These are phyloP conservation scores for Tubosaeta brunneosetosa DNA, from an alignment of 768 basidiomycete genomes.

Conservation along the genomic window DNA sequence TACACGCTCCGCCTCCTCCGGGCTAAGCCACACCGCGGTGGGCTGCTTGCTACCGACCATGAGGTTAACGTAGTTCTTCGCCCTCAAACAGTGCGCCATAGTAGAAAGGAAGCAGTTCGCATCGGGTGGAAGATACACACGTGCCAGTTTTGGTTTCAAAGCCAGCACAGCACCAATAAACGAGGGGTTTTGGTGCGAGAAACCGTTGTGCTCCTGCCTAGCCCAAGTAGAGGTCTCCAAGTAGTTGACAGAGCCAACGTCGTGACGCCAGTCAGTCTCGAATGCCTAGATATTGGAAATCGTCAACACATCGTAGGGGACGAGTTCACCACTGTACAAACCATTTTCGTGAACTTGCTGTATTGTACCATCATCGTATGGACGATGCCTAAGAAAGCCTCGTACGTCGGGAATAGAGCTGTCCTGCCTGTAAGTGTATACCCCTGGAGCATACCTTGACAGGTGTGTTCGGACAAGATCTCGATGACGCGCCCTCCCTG, in stretches of 20 bases:
- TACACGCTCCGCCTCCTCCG: slow-evolving; percentile 70
- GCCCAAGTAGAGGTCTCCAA: slow-evolving; percentile 87
- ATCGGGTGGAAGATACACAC: slow-evolving; percentile 87
- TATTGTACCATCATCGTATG: slow-evolving; percentile 91
- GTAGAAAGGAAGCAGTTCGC: slow-evolving; percentile 84
- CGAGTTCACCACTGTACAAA: slow-evolving; percentile 19
- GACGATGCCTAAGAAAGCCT: slow-evolving; percentile 86
- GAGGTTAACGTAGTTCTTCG: slow-evolving; percentile 82
- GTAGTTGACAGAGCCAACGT: slow-evolving; percentile 73
- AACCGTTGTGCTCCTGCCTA: slow-evolving; percentile 85
- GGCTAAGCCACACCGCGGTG: slow-evolving; percentile 70
- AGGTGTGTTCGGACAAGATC: slow-evolving; percentile 85
- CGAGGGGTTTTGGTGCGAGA: slow-evolving; percentile 82
- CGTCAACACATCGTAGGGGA: background rate
- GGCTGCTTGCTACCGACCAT: slow-evolving; percentile 89
- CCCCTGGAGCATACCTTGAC: slow-evolving; percentile 88
- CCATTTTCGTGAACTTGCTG: slow-evolving; percentile 85
- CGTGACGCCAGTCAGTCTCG: slow-evolving; percentile 70
- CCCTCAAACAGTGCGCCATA: slow-evolving; percentile 75
- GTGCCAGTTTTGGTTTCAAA: slow-evolving; percentile 63
- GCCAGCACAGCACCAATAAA: slow-evolving; percentile 86
- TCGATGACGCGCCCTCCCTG: slow-evolving; percentile 82
- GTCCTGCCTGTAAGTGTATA: slow-evolving; percentile 87
- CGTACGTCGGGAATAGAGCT: slow-evolving; percentile 85
- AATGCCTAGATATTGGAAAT: slow-evolving; percentile 28